Evolutionary conservation across 1,139 yeast species (phyloP).

Genomic region (Tardiomyces depauwii): DNA sequence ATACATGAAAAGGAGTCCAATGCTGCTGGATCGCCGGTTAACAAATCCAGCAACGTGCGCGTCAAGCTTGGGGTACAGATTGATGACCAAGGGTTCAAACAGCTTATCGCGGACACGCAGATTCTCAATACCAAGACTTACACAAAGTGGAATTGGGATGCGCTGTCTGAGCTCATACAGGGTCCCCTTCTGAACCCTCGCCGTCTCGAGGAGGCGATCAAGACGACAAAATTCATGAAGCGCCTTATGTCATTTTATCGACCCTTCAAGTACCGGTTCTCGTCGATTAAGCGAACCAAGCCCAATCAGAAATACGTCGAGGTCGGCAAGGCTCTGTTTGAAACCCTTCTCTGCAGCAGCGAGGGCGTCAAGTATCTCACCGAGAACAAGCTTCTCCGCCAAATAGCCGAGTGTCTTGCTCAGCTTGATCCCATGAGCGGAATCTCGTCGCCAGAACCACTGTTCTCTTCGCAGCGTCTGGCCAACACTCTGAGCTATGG

Average conservation of each 20-base stretch:
- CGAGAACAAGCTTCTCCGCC: slow-evolving; percentile 71
- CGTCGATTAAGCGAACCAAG: slow-evolving; percentile 40
- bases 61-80: slow-evolving; percentile 40
- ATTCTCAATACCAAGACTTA: slow-evolving; percentile 72
- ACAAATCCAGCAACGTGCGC: slow-evolving; percentile 24
- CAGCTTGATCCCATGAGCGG: slow-evolving; percentile 79
- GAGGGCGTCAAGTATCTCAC: slow-evolving; percentile 61
- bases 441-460: slow-evolving; percentile 58
- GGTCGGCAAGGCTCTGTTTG: slow-evolving; percentile 65
- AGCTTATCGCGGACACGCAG: slow-evolving; percentile 53
- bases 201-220: slow-evolving; percentile 66
- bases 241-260: slow-evolving; percentile 77
- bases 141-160: slow-evolving; percentile 82
- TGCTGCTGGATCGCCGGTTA: slow-evolving; percentile 21
- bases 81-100: slow-evolving; percentile 63
- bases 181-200: slow-evolving; percentile 70
- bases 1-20: slow-evolving; percentile 18
- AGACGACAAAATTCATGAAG: slow-evolving; percentile 77
- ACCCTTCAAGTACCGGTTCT: slow-evolving; percentile 81
- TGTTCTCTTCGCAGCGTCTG: slow-evolving; percentile 51
- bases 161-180: slow-evolving; percentile 52
- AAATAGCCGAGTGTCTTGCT: slow-evolving; percentile 77
- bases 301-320: slow-evolving; percentile 46
- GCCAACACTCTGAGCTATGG: slow-evolving; percentile 62
- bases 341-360: slow-evolving; percentile 46